These are phyloP conservation scores for Poa pratensis DNA, from an alignment of 176 grass and related monocot species.

Conservation along the genomic window DNA sequence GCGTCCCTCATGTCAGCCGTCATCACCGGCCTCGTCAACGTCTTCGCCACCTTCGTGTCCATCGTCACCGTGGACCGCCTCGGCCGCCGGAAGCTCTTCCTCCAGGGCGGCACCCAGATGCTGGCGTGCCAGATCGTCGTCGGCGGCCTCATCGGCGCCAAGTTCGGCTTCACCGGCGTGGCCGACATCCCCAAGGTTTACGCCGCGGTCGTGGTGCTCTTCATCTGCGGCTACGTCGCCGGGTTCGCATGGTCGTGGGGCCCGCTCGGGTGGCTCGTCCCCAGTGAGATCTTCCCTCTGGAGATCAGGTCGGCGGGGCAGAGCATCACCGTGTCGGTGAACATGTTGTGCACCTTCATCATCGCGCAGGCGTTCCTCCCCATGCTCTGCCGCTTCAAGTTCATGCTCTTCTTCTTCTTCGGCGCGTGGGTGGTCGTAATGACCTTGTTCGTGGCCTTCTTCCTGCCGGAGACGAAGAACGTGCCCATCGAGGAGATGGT, in stretches of 20 bases:
- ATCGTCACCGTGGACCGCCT: conserved; percentile 65
- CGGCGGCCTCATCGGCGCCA: conserved; percentile 71
- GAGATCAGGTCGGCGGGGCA: conserved; percentile 96
- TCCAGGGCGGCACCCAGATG: conserved; percentile 83
- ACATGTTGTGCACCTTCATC: conserved; percentile 96
- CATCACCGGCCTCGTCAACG: conserved; percentile 87
- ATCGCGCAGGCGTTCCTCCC: conserved; percentile 91
- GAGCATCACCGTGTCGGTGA: conserved; percentile 90
- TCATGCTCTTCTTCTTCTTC: conserved; percentile 97
- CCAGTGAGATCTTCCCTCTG: conserved; percentile 96
- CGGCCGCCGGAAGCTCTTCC: conserved; percentile 76
- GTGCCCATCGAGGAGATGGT: conserved; percentile 98
- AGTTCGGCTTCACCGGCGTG: conserved; percentile 78
- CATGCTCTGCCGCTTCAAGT: conserved; percentile 95
- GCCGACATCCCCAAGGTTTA: conserved; percentile 65
- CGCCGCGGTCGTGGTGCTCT: conserved; percentile 76
- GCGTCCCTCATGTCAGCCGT: conserved; percentile 82
- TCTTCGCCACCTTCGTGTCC: conserved; percentile 82
- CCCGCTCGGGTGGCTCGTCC: conserved; percentile 91
- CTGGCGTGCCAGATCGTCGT: conserved; percentile 76
- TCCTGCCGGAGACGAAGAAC: conserved; percentile 95
- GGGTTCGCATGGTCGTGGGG: conserved; percentile 99
- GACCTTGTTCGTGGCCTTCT: conserved; percentile 80
- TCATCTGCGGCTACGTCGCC: conserved; percentile 93
- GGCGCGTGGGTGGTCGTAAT: conserved; percentile 82